phyloP scores from a whole-genome alignment of 2,329 filamentous ascomycete species.

The Arthrobotrys pseudoclavata region DNA sequence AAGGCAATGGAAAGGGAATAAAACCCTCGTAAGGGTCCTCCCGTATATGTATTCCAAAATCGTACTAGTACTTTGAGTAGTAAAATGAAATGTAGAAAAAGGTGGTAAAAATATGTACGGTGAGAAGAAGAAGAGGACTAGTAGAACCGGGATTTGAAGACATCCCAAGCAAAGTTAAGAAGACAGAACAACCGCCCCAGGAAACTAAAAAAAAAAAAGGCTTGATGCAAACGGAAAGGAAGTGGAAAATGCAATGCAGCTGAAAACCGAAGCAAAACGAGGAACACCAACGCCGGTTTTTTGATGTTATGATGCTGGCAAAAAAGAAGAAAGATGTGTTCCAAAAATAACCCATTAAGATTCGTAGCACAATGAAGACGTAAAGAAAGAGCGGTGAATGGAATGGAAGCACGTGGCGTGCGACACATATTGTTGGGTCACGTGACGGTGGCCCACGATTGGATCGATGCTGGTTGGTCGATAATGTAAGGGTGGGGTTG shows the following conservation, averaged over 20 bases:
- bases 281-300: constrained; percentile 48
- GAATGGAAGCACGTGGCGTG: constrained; percentile 22
- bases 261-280: constrained; percentile 37
- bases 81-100: background rate
- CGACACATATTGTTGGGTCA: constrained; percentile 55
- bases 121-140: constrained; percentile 14
- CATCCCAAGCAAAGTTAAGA: constrained; percentile 7
- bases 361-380: constrained; percentile 52
- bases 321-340: constrained; percentile 26
- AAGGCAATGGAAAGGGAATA: background rate
- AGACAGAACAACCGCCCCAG: constrained; percentile 28
- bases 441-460: constrained; percentile 38
- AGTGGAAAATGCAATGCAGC: constrained; percentile 31
- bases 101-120: constrained; percentile 32
- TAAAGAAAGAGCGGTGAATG: constrained; percentile 14
- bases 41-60: constrained; percentile 24
- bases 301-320: constrained; percentile 48
- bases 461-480: constrained; percentile 21
- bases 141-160: background rate
- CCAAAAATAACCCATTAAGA: constrained; percentile 58
- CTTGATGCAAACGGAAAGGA: constrained; percentile 34
- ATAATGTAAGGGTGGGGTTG: constrained; percentile 19
- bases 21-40: background rate
- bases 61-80: constrained; percentile 5
- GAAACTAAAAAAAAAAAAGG: constrained; percentile 40